phyloP scores from a whole-genome alignment of 371 early-diverging fungal genomes.

The Mucor velutinosus region DNA sequence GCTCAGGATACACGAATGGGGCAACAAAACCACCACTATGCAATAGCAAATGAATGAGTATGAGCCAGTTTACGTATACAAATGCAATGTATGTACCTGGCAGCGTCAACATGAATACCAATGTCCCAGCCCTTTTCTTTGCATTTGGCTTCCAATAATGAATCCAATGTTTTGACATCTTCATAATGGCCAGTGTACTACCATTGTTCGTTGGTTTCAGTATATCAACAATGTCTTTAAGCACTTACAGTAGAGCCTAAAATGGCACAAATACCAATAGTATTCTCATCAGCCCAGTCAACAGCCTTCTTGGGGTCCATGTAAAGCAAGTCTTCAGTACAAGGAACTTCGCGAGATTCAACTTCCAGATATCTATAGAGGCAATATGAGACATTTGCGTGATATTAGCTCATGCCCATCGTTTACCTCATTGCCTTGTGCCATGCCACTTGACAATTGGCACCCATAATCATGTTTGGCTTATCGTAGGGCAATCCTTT shows the following conservation, averaged over 20 bases:
- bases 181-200: constrained; percentile 84
- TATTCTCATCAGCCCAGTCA: constrained; percentile 73
- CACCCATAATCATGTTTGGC: constrained; percentile 75
- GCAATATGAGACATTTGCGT: background rate
- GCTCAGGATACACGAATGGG: constrained; percentile 75
- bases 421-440: constrained; percentile 41
- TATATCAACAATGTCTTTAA: too few species aligned
- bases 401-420: background rate
- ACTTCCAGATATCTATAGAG: constrained; percentile 64
- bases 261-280: constrained; percentile 71
- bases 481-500: constrained; percentile 60
- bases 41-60: background rate
- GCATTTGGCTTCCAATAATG: constrained; percentile 59
- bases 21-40: constrained; percentile 76
- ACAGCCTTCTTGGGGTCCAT: constrained; percentile 64
- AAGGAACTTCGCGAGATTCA: constrained; percentile 60
- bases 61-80: background rate
- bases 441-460: constrained; percentile 70
- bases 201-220: too few species aligned
- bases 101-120: constrained; percentile 82
- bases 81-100: constrained; percentile 40
- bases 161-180: constrained; percentile 61
- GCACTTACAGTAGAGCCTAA: constrained; percentile 68
- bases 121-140: constrained; percentile 59
- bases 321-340: constrained; percentile 53